A percentile compares a stretch with the other conserved stretches of the same genome.
phyloP scores from a whole-genome alignment of 768 basidiomycete genomes.

The Xerocomus potaroensis region DNA sequence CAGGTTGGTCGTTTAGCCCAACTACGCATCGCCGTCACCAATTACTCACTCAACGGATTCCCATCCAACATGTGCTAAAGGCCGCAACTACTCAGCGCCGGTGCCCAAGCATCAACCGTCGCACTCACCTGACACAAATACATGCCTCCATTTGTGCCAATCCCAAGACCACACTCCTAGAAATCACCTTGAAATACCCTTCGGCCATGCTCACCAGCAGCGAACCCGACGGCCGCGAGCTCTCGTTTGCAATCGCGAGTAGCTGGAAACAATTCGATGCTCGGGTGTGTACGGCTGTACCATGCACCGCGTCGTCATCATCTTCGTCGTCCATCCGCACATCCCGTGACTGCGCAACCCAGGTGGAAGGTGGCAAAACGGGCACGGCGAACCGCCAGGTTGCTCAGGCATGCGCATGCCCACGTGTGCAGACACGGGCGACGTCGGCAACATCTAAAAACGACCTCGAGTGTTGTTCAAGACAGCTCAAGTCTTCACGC shows the following conservation, averaged over 20 bases:
- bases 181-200: constrained; percentile 91
- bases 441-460: too few species aligned
- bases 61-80: constrained; percentile 80
- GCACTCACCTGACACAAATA: constrained; percentile 74
- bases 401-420: constrained; percentile 20
- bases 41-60: constrained; percentile 63
- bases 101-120: background rate
- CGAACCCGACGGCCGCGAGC: constrained; percentile 48
- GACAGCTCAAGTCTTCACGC: too few species aligned
- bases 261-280: constrained; percentile 81
- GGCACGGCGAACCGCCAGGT: constrained; percentile 46
- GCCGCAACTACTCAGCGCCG: constrained; percentile 5
- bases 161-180: constrained; percentile 85
- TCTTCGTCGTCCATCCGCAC: constrained; percentile 15
- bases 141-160: constrained; percentile 93
- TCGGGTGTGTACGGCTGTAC: constrained; percentile 45
- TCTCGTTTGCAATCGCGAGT: constrained; percentile 68
- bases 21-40: too few species aligned
- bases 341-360: constrained; percentile 39
- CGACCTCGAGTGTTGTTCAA: too few species aligned
- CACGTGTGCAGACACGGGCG: too few species aligned
- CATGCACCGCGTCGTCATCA: constrained; percentile 26
- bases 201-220: constrained; percentile 61
- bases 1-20: too few species aligned
- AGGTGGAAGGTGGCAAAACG: constrained; percentile 68